Conservation (phyloP, 768 basidiomycete species). For the Rhodotorula toruloides region DNA sequence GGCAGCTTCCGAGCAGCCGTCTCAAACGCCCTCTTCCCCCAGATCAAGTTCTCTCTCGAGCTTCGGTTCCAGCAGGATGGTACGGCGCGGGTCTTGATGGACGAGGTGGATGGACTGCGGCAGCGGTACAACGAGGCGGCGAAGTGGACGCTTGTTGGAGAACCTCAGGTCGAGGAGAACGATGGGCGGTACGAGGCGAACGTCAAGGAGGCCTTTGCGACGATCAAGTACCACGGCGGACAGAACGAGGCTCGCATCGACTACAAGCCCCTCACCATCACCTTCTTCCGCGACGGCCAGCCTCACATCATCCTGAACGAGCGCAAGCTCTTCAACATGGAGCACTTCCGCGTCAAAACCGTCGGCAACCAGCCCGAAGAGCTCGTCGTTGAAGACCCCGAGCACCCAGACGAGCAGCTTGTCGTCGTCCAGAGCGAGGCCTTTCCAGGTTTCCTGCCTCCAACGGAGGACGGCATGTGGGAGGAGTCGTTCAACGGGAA, state of each 20-base stretch:
- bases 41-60: conserved; percentile 73
- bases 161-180: conserved; percentile 55
- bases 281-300: conserved; percentile 65
- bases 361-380: conserved; percentile 49
- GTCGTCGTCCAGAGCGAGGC: conserved; percentile 40
- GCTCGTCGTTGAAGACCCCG: conserved; percentile 49
- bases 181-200: conserved; percentile 28
- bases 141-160: conserved; percentile 73
- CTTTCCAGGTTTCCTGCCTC: conserved; percentile 58
- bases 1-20: conserved; percentile 69
- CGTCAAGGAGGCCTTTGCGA: conserved; percentile 47
- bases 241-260: conserved; percentile 53
- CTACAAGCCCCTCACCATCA: conserved; percentile 70
- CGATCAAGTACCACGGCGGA: conserved; percentile 51
- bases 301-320: conserved; percentile 87
- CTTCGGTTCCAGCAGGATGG: conserved; percentile 81
- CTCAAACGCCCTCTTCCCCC: conserved; percentile 73
- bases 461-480: conserved; percentile 76
- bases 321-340: conserved; percentile 88
- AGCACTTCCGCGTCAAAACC: conserved; percentile 72
- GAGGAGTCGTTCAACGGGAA: conserved; percentile 80
- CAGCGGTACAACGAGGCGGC: conserved; percentile 90
- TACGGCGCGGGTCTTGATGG: conserved; percentile 84
- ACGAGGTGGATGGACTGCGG: conserved; percentile 70
- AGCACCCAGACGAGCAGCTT: conserved; percentile 50